These are phyloP conservation scores for Setaria italica DNA, from an alignment of 202 grass and related monocot genomes.

Conservation along the genomic window DNA sequence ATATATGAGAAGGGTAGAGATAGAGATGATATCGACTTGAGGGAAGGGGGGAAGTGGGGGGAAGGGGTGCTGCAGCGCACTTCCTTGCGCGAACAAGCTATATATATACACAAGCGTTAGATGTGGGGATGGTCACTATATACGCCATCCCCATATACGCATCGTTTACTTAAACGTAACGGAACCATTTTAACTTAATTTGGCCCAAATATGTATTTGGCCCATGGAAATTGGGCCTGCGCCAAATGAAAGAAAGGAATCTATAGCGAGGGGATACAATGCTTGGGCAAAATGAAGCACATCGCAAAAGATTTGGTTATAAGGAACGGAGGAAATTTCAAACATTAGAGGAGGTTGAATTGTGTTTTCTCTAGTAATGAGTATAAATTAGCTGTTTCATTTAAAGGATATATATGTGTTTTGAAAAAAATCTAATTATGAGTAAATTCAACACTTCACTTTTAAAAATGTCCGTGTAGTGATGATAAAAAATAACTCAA, in stretches of 20 bases:
- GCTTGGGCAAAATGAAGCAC: too few relatives aligned
- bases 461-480: background rate
- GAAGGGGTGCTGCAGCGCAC: background rate
- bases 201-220: background rate
- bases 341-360: background rate
- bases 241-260: background rate
- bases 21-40: background rate
- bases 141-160: background rate
- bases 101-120: background rate
- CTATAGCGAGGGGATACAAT: background rate
- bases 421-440: background rate
- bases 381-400: background rate
- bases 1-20: background rate
- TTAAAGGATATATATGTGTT: background rate
- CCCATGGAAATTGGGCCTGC: background rate
- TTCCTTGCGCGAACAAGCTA: background rate
- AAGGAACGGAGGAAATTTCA: background rate
- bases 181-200: background rate
- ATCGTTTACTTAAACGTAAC: background rate
- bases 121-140: background rate
- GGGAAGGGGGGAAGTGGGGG: background rate
- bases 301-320: background rate
- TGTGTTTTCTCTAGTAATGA: background rate
- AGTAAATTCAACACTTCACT: background rate
- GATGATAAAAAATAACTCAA: background rate